Conservation (phyloP, 306 rosid species). For the Vigna trinervia region DNA sequence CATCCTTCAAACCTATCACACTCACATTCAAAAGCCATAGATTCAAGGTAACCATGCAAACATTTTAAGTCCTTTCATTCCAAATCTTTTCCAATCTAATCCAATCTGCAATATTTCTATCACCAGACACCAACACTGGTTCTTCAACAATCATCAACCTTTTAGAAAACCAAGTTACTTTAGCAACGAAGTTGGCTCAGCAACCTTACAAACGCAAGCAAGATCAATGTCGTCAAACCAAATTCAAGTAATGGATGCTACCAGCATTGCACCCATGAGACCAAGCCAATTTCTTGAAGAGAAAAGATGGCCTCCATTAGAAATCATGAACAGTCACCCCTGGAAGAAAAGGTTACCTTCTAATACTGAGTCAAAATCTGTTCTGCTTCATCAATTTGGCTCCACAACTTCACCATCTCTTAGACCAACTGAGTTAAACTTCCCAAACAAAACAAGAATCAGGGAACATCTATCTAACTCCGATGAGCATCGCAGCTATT, state of each 20-base stretch:
- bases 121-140: slow-evolving; percentile 54
- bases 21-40: slow-evolving; percentile 42
- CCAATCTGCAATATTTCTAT: background rate
- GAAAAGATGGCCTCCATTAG: slow-evolving; percentile 60
- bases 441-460: slow-evolving; percentile 42
- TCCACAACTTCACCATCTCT: slow-evolving; percentile 33
- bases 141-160: slow-evolving; percentile 44
- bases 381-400: slow-evolving; percentile 43
- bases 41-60: slow-evolving; percentile 47
- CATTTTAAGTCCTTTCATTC: slow-evolving; percentile 3
- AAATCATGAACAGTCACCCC: slow-evolving; percentile 38
- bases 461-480: slow-evolving; percentile 43
- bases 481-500: slow-evolving; percentile 21
- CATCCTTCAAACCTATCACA: slow-evolving; percentile 42
- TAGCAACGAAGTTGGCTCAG: slow-evolving; percentile 45
- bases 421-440: slow-evolving; percentile 41
- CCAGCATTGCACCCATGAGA: slow-evolving; percentile 56
- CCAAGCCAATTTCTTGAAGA: slow-evolving; percentile 63
- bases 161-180: slow-evolving; percentile 45
- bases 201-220: slow-evolving; percentile 46
- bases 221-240: slow-evolving; percentile 42
- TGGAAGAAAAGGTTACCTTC: slow-evolving; percentile 46
- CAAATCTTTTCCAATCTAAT: slow-evolving; percentile 7
- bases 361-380: slow-evolving; percentile 32
- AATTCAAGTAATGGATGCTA: slow-evolving; percentile 31